Percentiles rank a stretch among this genome's conserved stretches.
Conservation (phyloP, 2,329 filamentous ascomycete species). For the Fusarium albosuccineum region DNA sequence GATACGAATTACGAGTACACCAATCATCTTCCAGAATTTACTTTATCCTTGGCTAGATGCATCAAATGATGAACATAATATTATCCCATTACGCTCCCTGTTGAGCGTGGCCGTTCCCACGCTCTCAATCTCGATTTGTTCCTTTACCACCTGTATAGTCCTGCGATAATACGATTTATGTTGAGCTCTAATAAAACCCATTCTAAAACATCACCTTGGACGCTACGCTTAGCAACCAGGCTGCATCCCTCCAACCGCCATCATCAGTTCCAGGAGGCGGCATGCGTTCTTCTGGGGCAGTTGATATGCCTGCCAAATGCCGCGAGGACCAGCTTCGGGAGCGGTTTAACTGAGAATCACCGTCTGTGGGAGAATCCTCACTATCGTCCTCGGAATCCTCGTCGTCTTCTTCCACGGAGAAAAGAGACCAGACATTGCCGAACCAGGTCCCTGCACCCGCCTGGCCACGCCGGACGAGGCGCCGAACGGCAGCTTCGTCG, state of each 20-base stretch:
- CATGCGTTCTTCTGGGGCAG: slow-evolving; percentile 60
- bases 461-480: slow-evolving; percentile 67
- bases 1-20: neutral
- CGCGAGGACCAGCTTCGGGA: slow-evolving; percentile 51
- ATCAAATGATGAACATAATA: slow-evolving; percentile 16
- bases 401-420: slow-evolving; percentile 72
- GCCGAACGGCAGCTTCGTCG: slow-evolving; percentile 70
- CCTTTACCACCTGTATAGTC: slow-evolving; percentile 11
- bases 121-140: slow-evolving; percentile 3
- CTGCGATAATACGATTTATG: slow-evolving; percentile 15
- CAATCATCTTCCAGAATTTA: slow-evolving; percentile 7
- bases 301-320: slow-evolving; percentile 58
- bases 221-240: slow-evolving; percentile 76
- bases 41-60: neutral
- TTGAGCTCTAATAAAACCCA: neutral
- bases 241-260: slow-evolving; percentile 75
- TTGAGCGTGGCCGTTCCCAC: neutral
- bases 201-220: slow-evolving; percentile 70
- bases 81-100: slow-evolving; percentile 25
- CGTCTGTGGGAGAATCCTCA: slow-evolving; percentile 48
- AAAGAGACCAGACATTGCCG: slow-evolving; percentile 71
- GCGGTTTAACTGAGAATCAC: slow-evolving; percentile 46
- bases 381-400: slow-evolving; percentile 62
- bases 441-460: slow-evolving; percentile 70
- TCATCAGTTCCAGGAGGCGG: slow-evolving; percentile 65